Evolutionary conservation across 805 yeast species (phyloP), one percentile per base, ranked within the genome.

Genomic region (Kazachstania viticola): DNA sequence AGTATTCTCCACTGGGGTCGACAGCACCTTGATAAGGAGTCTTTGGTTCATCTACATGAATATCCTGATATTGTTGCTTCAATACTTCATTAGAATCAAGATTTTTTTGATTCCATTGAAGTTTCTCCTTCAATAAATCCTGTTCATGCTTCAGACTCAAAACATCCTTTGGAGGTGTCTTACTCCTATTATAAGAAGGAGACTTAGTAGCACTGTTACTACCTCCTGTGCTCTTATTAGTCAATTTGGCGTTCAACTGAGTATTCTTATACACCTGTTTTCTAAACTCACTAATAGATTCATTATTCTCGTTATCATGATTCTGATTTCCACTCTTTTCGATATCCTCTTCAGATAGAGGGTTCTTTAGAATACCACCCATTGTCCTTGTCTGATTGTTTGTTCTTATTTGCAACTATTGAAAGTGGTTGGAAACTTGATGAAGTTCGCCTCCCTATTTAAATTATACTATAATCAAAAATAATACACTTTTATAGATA

Each of bases 11-110:
- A 32, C 70, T 65, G 1, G 91, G 87, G 46, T 79, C 76, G 17
- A 82, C 79, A 1, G 94, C 93, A 9, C 91, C 93, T 51, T 82
- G 93, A 48, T 79, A 87, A 4, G 96, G 96, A 1, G 96, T 87
- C 62, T 87, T 87, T 15, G 96, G 96, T 54, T 87, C 96, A 49
- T 83, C 94, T 27, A 87, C 83, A 35, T 52, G 56, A 27, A 63
- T 53, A 35, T 63, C 64, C 30, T 60, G 63, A 27, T 51, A 53
- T 44, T 79, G 82, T 51, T 73, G 80, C 49, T 85, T 94, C 3
- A 82, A 69, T n/a, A 70, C 53, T 31, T 68, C 69, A 35, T 65
- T 65, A 31, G 69, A 71, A 31, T 67, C 71, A 33, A 87, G 56
- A 47, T 87, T 87, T 39, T 75, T 63, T 42, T 81, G 87, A 51